These are phyloP conservation scores for Claviceps maximensis DNA, from an alignment of 2,329 filamentous ascomycete species.

Conservation along the genomic window DNA sequence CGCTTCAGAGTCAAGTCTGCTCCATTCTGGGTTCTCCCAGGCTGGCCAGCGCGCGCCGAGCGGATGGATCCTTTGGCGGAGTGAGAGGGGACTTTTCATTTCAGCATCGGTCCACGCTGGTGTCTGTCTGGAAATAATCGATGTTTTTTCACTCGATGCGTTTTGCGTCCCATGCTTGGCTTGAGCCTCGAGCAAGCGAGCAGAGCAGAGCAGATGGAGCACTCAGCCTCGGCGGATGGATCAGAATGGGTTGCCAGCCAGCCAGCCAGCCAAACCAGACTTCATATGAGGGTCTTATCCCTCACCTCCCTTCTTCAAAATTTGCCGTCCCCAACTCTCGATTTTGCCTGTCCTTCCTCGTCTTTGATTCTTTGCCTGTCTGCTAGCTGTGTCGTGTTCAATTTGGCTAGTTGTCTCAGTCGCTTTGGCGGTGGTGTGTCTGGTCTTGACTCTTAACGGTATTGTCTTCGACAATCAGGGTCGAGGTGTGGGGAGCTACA, in stretches of 20 bases:
- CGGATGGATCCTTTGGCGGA: background rate
- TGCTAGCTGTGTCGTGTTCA: background rate
- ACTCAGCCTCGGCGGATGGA: no score
- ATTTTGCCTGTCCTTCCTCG: background rate
- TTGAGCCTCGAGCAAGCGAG: background rate
- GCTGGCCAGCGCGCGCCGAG: background rate
- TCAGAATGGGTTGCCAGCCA: constrained; percentile 1
- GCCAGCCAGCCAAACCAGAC: background rate
- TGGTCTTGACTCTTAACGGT: background rate
- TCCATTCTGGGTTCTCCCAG: no score
- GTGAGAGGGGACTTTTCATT: background rate
- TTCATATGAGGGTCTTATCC: constrained; percentile 1
- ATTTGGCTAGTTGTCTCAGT: background rate
- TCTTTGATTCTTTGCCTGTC: background rate
- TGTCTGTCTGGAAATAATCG: no score
- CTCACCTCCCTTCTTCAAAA: background rate
- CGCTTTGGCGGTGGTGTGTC: background rate
- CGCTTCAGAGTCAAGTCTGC: no score
- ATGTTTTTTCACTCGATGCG: background rate
- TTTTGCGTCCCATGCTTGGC: no score
- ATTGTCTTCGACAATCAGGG: background rate
- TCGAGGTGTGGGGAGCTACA: background rate
- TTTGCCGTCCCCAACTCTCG: background rate
- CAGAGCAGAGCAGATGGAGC: background rate
- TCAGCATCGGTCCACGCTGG: background rate